Percentiles rank a stretch among this genome's conserved stretches.
Evolutionary conservation across 2,329 filamentous ascomycete species (phyloP).

Genomic region (Sporothrix luriei): DNA sequence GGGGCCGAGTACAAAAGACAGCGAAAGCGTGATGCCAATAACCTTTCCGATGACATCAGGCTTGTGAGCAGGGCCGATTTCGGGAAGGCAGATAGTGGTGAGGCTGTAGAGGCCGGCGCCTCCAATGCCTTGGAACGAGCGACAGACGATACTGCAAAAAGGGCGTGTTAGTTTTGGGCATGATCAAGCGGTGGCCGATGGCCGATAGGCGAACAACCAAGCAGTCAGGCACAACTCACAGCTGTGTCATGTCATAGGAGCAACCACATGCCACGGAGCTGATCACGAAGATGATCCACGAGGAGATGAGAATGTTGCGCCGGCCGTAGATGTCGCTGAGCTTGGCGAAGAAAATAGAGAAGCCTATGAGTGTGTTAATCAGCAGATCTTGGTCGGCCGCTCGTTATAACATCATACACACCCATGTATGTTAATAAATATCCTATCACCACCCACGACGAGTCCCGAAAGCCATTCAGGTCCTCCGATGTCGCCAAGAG

Average conservation of each 20-base stretch:
- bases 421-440: constrained; percentile 39
- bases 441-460: constrained; percentile 37
- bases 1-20: constrained; percentile 62
- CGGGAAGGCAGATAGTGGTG: constrained; percentile 59
- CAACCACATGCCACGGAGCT: constrained; percentile 49
- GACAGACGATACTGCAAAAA: constrained; percentile 55
- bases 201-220: not conserved
- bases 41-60: constrained; percentile 59
- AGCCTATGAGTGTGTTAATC: constrained; percentile 33
- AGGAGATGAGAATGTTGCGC: constrained; percentile 44
- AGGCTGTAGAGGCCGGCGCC: constrained; percentile 65
- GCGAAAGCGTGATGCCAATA: constrained; percentile 58
- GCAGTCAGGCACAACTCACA: constrained; percentile 33
- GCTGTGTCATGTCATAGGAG: constrained; percentile 42
- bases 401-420: not conserved
- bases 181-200: not conserved
- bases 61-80: constrained; percentile 57
- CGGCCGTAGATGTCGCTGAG: constrained; percentile 49
- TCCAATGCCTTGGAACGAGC: constrained; percentile 62
- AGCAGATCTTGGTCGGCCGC: too few relatives aligned
- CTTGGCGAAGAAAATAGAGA: constrained; percentile 39
- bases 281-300: constrained; percentile 46
- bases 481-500: constrained; percentile 37
- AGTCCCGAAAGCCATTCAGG: constrained; percentile 35
- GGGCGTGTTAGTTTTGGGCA: not conserved